phyloP scores from a whole-genome alignment of 495 filamentous ascomycete species.

The Xylaria intraflava region DNA sequence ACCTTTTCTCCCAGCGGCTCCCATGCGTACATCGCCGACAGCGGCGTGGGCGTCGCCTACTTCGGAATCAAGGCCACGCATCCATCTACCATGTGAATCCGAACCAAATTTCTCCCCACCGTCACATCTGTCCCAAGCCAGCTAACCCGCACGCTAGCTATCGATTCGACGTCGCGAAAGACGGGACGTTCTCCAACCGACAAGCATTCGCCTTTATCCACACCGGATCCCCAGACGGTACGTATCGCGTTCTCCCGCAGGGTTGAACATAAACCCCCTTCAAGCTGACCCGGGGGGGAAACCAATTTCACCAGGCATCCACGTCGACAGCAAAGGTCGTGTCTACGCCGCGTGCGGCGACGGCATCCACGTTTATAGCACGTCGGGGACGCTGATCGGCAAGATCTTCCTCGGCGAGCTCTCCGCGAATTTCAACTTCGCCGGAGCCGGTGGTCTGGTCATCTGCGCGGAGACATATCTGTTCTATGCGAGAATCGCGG shows the following conservation, averaged over 20 bases:
- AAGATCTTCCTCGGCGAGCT: constrained; percentile 45
- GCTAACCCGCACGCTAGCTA: constrained; percentile 24
- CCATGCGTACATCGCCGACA: constrained; percentile 52
- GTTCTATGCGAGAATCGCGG: constrained; percentile 43
- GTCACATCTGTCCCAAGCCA: background rate
- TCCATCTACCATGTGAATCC: constrained; percentile 35
- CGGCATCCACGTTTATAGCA: constrained; percentile 56
- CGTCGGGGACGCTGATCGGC: constrained; percentile 51
- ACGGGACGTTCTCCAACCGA: constrained; percentile 38
- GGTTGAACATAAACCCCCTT: too few relatives aligned
- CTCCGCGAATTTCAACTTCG: constrained; percentile 53
- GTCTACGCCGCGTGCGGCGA: constrained; percentile 56
- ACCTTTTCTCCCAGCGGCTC: constrained; percentile 49
- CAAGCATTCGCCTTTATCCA: constrained; percentile 54
- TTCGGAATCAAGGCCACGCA: constrained; percentile 30
- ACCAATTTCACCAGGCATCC: constrained; percentile 31
- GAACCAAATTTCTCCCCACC: background rate
- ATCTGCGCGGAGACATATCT: constrained; percentile 44
- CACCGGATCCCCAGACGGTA: constrained; percentile 50
- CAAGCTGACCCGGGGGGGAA: too few relatives aligned
- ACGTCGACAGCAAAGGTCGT: constrained; percentile 53
- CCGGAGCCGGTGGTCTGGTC: constrained; percentile 46
- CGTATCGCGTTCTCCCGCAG: background rate
- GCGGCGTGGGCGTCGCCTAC: constrained; percentile 40
- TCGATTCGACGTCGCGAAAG: constrained; percentile 33